Evolutionary conservation across 306 rosid genomes (phyloP).

Genomic region (Vigna unguiculata): DNA sequence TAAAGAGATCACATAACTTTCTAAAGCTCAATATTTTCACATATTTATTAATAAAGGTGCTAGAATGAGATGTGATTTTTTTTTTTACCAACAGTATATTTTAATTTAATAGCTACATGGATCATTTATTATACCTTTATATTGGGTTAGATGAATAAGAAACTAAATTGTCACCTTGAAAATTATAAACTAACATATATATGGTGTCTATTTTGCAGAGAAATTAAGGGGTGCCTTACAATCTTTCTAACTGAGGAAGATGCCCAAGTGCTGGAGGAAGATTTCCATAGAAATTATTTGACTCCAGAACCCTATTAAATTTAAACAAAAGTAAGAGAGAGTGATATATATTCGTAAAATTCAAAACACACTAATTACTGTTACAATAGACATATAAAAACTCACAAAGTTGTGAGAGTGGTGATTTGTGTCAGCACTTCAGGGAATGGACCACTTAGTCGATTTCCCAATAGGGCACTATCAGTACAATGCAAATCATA

Average conservation of each 20-base stretch:
- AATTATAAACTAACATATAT: too few relatives aligned
- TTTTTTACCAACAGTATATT: too few relatives aligned
- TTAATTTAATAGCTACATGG: too few relatives aligned
- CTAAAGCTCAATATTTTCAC: too few relatives aligned
- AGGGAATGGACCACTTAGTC: conserved; percentile 63
- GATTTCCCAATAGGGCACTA: conserved; percentile 59
- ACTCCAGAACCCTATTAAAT: conserved; percentile 48
- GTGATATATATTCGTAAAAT: not conserved
- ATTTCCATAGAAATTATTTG: conserved; percentile 60
- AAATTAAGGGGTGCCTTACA: not conserved
- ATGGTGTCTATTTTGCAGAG: too few relatives aligned
- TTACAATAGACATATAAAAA: not conserved
- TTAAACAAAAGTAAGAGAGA: not conserved
- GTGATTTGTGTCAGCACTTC: conserved; percentile 55
- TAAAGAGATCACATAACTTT: too few relatives aligned
- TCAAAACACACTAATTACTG: not conserved
- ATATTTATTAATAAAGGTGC: too few relatives aligned
- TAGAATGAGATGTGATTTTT: too few relatives aligned
- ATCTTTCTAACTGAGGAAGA: conserved; percentile 44
- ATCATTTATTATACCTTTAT: too few relatives aligned
- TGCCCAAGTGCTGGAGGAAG: conserved; percentile 64
- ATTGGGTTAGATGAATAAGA: too few relatives aligned
- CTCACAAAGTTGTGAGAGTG: conserved; percentile 62
- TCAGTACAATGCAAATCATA: not conserved
- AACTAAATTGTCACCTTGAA: too few relatives aligned